Conservation (phyloP, 2,329 filamentous ascomycete genomes). For the Emydomyces testavorans region DNA sequence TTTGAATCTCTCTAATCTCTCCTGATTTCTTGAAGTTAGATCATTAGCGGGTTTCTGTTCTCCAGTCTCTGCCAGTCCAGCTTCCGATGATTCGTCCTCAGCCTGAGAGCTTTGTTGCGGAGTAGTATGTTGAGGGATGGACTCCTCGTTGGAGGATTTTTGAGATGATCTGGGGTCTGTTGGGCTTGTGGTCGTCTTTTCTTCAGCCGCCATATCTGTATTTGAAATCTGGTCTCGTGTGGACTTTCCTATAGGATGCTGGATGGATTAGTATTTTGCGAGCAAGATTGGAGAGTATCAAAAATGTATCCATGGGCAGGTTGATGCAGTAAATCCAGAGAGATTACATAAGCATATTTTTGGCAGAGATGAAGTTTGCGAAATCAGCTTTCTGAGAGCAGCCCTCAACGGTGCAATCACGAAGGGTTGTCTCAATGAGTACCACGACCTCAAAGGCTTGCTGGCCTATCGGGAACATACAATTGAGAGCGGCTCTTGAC, state of each 20-base stretch:
- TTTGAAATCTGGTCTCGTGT: neutral
- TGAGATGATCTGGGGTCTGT: neutral
- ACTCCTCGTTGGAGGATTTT: neutral
- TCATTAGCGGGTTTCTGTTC: neutral
- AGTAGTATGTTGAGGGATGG: neutral
- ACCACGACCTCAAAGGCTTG: constrained; percentile 6
- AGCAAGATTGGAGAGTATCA: neutral
- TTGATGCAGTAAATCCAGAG: no score
- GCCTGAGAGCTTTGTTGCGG: neutral
- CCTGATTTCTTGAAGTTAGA: constrained; percentile 33
- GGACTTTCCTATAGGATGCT: no score
- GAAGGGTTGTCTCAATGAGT: constrained; percentile 3
- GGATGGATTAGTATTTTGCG: no score
- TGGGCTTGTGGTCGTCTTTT: neutral
- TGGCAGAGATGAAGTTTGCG: no score
- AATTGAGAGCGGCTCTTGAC: neutral
- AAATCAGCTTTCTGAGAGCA: no score
- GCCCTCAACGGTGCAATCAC: constrained; percentile 7
- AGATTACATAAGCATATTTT: constrained; percentile 5
- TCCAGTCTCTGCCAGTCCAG: neutral
- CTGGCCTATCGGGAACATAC: constrained; percentile 1
- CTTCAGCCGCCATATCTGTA: neutral
- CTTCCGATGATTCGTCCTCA: neutral
- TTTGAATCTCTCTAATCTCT: constrained; percentile 73
- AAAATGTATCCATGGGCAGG: no score